Base-by-base conservation (phyloP, 495 filamentous ascomycete genomes). In the Penicillium dipodomyicola region DNA sequence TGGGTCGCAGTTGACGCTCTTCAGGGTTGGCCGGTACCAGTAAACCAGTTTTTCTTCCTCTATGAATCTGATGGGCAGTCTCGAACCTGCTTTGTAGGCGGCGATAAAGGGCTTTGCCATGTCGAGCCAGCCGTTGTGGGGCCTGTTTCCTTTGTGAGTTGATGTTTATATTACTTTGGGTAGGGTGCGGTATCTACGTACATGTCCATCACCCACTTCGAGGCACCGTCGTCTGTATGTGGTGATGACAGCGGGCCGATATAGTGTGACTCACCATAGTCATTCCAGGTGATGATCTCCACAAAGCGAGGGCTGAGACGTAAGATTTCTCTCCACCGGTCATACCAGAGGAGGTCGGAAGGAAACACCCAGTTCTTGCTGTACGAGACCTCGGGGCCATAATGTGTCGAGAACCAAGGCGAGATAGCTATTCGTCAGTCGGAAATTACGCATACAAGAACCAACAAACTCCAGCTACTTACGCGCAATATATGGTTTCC, bases 281-380 rank as follows among this genome's bases (percentile, higher is more conserved):
- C 85, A 59, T 89, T 89, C 85, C 84, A 88, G 35, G 81, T 85
- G 49, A 88, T 72, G 45, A 87, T 84, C 67, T 86, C 81, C 33
- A 87, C 67, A 58, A 82, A 83, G n/a, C 75, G 70, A 37, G 83
- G 82, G n/a, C 71, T 58, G 3, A 80, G 61, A 11, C 61, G 53
- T n/a, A 86, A 61, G 30, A 86, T 75, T 49, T 84, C 64, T 27
- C 72, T 69, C 83, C 83, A 86, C 27, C 83, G 80, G 49, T 79
- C 67, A 44, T 78, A 82, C 80, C 81, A 85, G 14, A 86, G 76
- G 20, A 77, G 62, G 43, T 84, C 82, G 1, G 71, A 71, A 1
- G 80, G 81, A 59, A 84, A 83, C 7, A 84, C 75, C 80, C 81
- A 87, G 65, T 86, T 85, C 72, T 84, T 84, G 65, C 72, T 75